Conservation (phyloP, 306 rosid species). For the Acacia crassicarpa region DNA sequence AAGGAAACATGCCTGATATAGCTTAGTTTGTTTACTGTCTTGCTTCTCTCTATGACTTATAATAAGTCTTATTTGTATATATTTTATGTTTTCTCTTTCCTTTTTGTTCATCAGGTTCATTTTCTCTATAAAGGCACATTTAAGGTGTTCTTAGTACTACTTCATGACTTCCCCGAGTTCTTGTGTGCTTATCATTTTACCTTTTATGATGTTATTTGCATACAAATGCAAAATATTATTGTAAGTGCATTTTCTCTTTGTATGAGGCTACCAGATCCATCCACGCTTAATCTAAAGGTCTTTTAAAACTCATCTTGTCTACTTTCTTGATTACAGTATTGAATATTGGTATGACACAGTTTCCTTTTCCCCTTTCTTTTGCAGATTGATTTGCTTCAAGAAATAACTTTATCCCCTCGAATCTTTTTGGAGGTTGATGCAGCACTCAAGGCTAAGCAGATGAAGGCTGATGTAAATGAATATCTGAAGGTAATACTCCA, state of each 20-base stretch:
- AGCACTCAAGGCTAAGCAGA: too few species aligned
- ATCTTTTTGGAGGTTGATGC: too few species aligned
- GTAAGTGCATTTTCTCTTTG: constrained; percentile 97
- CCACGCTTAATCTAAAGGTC: constrained; percentile 92
- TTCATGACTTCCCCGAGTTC: rapidly evolving
- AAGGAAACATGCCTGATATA: neutral
- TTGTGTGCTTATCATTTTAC: constrained; percentile 71
- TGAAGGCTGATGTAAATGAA: too few species aligned
- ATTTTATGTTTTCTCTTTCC: neutral
- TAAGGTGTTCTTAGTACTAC: rapidly evolving
- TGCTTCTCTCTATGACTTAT: constrained; percentile 24
- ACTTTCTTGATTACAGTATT: too few species aligned
- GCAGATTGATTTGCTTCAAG: too few species aligned
- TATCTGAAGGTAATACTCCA: too few species aligned
- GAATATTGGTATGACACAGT: too few species aligned
- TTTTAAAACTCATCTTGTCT: constrained; percentile 9
- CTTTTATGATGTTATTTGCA: constrained; percentile 95
- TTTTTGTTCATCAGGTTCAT: too few species aligned
- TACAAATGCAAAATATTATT: constrained; percentile 95
- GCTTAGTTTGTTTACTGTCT: neutral
- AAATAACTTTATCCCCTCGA: too few species aligned
- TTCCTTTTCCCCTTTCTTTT: too few species aligned
- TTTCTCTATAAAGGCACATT: too few species aligned
- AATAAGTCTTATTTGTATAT: constrained; percentile 40
- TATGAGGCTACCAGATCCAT: constrained; percentile 97